Base-by-base conservation (phyloP, 163 green algal genomes). In the Trebouxiophyceae sp. region DNA sequence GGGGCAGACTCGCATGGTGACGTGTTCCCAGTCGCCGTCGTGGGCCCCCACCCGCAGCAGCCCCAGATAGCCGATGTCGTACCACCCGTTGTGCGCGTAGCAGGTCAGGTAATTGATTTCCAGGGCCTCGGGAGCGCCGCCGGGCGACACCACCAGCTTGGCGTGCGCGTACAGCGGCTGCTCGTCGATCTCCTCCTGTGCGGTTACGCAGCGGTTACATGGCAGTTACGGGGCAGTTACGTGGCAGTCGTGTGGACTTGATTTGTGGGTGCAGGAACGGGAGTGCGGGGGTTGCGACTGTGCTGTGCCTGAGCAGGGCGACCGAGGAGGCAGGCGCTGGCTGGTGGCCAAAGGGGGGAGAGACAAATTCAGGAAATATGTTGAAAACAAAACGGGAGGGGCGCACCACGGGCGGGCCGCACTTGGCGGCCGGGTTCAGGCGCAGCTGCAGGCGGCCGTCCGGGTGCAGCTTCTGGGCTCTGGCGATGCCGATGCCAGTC, bases 21-120 rank as follows among this genome's bases (percentile, higher is more conserved):
- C 24, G 50, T 82, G 74, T 67, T 84, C 77, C 39, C 71, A 76
- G 63, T 84, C 77, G 5, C 77, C 77, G 27, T 82, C 74, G 28
- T 84, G 77, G 6, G 67, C 64, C 6, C 77, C 77, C 1, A 65
- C 56, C 5, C 23, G 16, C 47, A 73, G 27, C 4, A 73, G 59
- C 16, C 45, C 22, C 24, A 68, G 1, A 23, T 61, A 54, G 22
- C 63, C 55, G 23, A 80, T 44, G 29, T 24, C 4, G 63, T 78
- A 79, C 5, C 32, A 5, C 1, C 77, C 77, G 46, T 84, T 84
- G 64, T 77, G 59, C 1, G 74, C 68, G 26, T 71, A 84, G 4
- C 79, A 57, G 3, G 74, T 80, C 19, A 77, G 34, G 73, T 80
- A 84, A 12, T 33, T 73, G 27, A 84, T 68, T 30, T 84, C 77